Evolutionary conservation across 371 early-diverging fungal genomes (phyloP), one percentile per base, ranked within the genome.

Genomic region (Apophysomyces ossiformis): DNA sequence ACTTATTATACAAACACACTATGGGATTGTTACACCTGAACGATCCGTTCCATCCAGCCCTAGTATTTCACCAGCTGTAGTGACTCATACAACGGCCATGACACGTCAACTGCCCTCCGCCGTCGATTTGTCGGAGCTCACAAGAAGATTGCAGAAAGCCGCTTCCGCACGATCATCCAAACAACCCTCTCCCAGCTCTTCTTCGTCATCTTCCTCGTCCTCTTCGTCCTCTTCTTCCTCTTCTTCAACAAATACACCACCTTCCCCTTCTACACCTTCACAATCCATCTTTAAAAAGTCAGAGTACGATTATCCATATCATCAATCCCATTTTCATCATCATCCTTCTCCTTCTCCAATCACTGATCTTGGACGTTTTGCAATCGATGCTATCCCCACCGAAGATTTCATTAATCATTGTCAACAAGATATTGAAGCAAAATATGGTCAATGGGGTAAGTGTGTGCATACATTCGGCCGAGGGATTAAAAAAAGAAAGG

Each of bases 391-490:
- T 11, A 41, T 11, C 3, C 7, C 32, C 18, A 9, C 56, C 57
- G 37, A 36, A 16, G 38, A 47, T 11, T 73, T 69, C 63, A 73
- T 65, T 37, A 79, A 79, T 45, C 73, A 77, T 56, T 79, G 75
- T 54, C 68, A 63, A 44, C 75, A 79, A 56, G 69, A 79, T 67
- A 64, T 79, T 18, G 68, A 71, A 38, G 57, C 67, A 35, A 65
- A 68, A 47, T 79, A 79, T 68, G 80, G 80, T 11, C 75, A 76
- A 71, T 79, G 80, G 80, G 80, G 80, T 76, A 74, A 66, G 56
- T 3, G 9, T 13, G 8, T 26, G 32, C 32, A 26, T 26, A 44
- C 43, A 60, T n/a, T 63, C 60, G 35, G 60, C 46, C 59, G 59
- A 16, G 32, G 32, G 32, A 26, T 26, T 26, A 2, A 2, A 26